Evolutionary conservation across 176 grass and related monocot species (phyloP), one percentile per base, ranked within the genome.

Genomic region (Calamus simplicifolius): DNA sequence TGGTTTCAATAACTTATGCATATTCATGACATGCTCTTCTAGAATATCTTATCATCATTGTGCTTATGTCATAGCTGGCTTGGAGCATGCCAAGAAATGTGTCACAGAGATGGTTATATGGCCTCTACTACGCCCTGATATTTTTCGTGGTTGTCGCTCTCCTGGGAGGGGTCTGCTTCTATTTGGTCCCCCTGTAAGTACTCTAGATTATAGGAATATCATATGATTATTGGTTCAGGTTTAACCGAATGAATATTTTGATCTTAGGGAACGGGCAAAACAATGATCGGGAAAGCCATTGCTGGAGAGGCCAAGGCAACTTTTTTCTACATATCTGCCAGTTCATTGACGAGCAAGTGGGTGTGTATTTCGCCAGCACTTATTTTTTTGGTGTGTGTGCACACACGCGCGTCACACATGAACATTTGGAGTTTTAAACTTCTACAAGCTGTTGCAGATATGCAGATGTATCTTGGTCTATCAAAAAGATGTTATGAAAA

Each of bases 271-370:
- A 96, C 91, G 30, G 91, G 91, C 13, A 96, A 96, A 79, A 96
- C 91, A 48, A 96, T 96, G 91, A 96, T 96, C 70, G 91, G 91
- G 57, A 96, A 96, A 77, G 91, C 91, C 16, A 96, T 96, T 77
- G 91, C 91, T 76, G 91, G 91, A 69, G 91, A 96, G 75, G 91
- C 91, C 30, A 90, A 96, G 69, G 91, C 91, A 68, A 96, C 91
- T 57, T 96, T 96, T 85, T 96, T 96, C 83, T 96, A 90, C 68
- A 90, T 96, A 79, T 96, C 91, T 64, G 82, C 91, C 51, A 96
- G 91, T 79, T 96, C 91, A 56, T 77, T 96, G 5, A 96, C 91
- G 52, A 96, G 91, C 80, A 96, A 96, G 81, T 96, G 91, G 91
- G 91, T 96, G 56, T 66, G 73, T 75, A 72, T 64, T 54, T 5